Base-by-base conservation (phyloP, 2,329 filamentous ascomycete species). In the Hyphodiscus sp. region DNA sequence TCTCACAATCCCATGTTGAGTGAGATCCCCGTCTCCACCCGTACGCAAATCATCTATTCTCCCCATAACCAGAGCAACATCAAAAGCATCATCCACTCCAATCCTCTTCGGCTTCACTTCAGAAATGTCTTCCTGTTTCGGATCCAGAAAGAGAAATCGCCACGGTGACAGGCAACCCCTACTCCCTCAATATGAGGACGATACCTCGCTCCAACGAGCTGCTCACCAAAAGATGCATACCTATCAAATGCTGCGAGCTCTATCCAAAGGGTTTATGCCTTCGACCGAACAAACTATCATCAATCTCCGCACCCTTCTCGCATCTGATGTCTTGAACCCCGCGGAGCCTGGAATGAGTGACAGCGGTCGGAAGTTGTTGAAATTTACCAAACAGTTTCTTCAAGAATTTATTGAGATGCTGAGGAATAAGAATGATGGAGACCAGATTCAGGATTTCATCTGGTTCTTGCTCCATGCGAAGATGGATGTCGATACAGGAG, bases 361-460 rank as follows among this genome's bases (percentile, higher is more conserved):
- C 38, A 87, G 88, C 9, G 91, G 91, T 20, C 81, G 85, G 9
- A 79, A 85, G 47, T 75, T 97, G 20, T 76, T 88, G 50, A 85
- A 85, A 56, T 86, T 86, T 65, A 76, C 78, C 47, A 88, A 86
- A 67, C 77, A 86, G 61, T 92, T 83, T 80, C 74, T 96, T 8
- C 79, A 83, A 53, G 79, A 91, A 54, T 83, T 96, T 68, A 92
- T 95, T 63, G 82, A 89, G n/a, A 72, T 96, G 6, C 68, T 96
- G 45, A 77, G 82, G 52, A 78, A 91, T 70, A 97, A 96, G 74
- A 96, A 96, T 69, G 74, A 76, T 57, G 71, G 81, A 16, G 90
- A 97, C 69, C 87, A 96, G 68, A 81, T 97, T 18, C 92, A 97
- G 69, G 89, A 96, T 64, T 88, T 96, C 59, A 76, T 96, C 41